phyloP scores from a whole-genome alignment of 2,329 filamentous ascomycete species.

The Hypoxylon sp. region DNA sequence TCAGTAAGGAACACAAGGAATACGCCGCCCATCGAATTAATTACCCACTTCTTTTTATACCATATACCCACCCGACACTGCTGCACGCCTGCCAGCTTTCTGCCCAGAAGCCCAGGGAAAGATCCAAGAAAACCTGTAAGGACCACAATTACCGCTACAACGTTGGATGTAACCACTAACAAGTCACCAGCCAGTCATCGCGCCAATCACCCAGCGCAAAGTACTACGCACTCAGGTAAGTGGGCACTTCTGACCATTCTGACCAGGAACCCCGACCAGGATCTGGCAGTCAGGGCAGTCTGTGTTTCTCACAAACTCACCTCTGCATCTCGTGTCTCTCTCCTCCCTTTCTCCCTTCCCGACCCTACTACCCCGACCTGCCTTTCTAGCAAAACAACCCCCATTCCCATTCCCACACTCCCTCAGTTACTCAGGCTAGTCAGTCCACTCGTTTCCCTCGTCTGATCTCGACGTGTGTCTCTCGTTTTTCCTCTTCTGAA shows the following conservation, averaged over 20 bases:
- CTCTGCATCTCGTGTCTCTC: slow-evolving; percentile 37
- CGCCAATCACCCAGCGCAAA: slow-evolving; percentile 26
- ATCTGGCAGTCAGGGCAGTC: slow-evolving; percentile 13
- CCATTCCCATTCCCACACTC: slow-evolving; percentile 51
- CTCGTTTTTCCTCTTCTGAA: slow-evolving; percentile 47
- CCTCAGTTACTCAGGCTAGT: slow-evolving; percentile 46
- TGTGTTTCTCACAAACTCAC: slow-evolving; percentile 41
- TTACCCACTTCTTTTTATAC: slow-evolving; percentile 34
- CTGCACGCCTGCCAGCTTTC: slow-evolving; percentile 21
- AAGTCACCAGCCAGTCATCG: slow-evolving; percentile 32
- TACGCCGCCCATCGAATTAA: slow-evolving; percentile 39
- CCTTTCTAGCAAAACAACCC: slow-evolving; percentile 47
- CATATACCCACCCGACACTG: slow-evolving; percentile 20
- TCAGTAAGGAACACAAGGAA: slow-evolving; percentile 40
- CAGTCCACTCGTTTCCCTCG: slow-evolving; percentile 51
- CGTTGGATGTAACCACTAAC: slow-evolving; percentile 37
- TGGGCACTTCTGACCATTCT: slow-evolving; percentile 19
- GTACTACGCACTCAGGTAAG: slow-evolving; percentile 23
- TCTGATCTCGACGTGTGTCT: slow-evolving; percentile 48
- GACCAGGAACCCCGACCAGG: slow-evolving; percentile 23
- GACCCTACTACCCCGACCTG: slow-evolving; percentile 39
- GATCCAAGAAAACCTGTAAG: slow-evolving; percentile 1
- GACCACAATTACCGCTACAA: slow-evolving; percentile 22
- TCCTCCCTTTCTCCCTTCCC: slow-evolving; percentile 37
- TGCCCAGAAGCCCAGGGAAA: slow-evolving; percentile 1